Base-by-base conservation (phyloP, 2,329 filamentous ascomycete species). In the Tolypocladium ovalisporum region DNA sequence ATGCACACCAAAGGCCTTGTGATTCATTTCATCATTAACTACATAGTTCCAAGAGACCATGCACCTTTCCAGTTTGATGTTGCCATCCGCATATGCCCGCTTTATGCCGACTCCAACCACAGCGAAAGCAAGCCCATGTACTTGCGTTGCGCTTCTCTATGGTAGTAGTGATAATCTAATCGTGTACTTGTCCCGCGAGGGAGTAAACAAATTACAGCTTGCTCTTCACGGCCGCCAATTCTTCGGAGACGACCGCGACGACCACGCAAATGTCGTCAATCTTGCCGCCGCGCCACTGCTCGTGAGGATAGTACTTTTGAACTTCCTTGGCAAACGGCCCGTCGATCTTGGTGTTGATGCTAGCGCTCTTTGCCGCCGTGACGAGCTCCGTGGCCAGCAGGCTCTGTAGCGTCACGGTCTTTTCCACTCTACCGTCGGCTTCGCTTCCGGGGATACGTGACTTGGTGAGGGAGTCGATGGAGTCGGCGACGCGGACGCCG, bases 281-380 rank as follows among this genome's bases (percentile, higher is more conserved):
- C 73, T 99, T 99, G 55, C 94, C 94, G 58, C 94, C 94, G 58
- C 85, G 85, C 84, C 90, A 99, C 58, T 85, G 83, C 71, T 97
- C 93, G 40, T 86, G 79, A 0, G 94, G 93, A 64, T 89, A 96
- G 67, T 89, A 86, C 67, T 86, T 89, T 69, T 94, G 90, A 24
- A 97, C 90, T 71, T 97, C 91, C 72, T 90, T 96, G 44, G 94
- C 91, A 71, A 99, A 99, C 0, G 94, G 94, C 0, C 93, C 91
- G 70, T 97, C 89, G 55, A 89, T 76, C 66, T 88, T 90, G 54
- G 80, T 82, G 72, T 96, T 91, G 58, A 89, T 72, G 68, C 92
- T 95, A 8, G 92, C 91, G 9, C 82, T 77, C 73, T 97, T 97
- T 7, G 94, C 93, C 55, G 91, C 89, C 12, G 81, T 79, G 19